Base-by-base conservation (phyloP, 768 basidiomycete species). In the Leccinum sublutescens region DNA sequence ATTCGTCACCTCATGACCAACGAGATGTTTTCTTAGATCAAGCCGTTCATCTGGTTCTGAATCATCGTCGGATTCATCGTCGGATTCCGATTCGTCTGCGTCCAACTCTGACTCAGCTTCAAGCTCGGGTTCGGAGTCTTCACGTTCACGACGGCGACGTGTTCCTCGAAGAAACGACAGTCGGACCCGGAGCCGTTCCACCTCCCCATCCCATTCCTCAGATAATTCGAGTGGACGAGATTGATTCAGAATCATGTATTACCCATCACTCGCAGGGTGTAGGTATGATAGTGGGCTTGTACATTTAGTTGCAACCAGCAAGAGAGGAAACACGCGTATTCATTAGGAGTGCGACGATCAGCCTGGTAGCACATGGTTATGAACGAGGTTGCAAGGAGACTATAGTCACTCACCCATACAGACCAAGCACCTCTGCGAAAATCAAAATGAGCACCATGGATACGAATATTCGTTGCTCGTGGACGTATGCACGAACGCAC, bases 371-470 rank as follows among this genome's bases (percentile, higher is more conserved):
- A 34, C 5, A n/a, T n/a, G 2, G 2, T 11, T 29, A 52, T 33
- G 15, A 61, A 38, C 38, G 23, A 29, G 38, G 34, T 55, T 51
- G 3, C n/a, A 4, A 52, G 36, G 25, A 21, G 29, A 60, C 15
- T 45, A 5, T 45, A 21, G 43, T 5, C 36, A 75, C 86, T 62
- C 68, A 89, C 86, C 91, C 92, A 68, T 93, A 94, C 56, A 96
- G 74, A 38, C 95, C 95, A 59, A 97, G 77, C 23, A 97, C 95
- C 74, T 96, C 94, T 7, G 86, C 88, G 64, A 93, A 94, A 64
- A 93, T 93, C 70, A 98, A 85, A 63, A 98, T 95, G 45, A 98
- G 86, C 19, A 98, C 93, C 95, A 98, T 98, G 7, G 88, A 81
- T 21, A 98, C 95, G 70, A 95, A 98, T 27, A 98, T 86, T 71